Evolutionary conservation across 2,329 filamentous ascomycete genomes (phyloP).

Genomic region (Claviceps citrina): DNA sequence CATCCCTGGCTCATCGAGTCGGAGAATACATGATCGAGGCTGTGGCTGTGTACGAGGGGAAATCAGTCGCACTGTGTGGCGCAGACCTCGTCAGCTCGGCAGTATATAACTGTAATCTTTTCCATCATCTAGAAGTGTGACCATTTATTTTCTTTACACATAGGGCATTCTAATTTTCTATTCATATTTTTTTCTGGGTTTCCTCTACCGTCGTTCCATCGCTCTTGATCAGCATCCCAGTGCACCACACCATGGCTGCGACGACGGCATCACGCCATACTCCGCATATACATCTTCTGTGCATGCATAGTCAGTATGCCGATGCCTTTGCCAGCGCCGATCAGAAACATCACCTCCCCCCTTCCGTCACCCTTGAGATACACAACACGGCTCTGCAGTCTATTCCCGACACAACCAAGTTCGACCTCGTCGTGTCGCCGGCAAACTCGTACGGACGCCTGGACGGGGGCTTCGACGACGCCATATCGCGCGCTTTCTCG

Average conservation of each 20-base stretch:
- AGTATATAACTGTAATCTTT: no score
- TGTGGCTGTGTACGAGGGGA: no score
- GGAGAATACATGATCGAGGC: no score
- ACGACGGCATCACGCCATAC: neutral
- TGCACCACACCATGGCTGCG: neutral
- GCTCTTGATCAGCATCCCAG: no score
- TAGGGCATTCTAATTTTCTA: no score
- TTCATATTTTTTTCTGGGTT: no score
- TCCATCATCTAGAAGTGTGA: no score
- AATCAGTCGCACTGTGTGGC: no score
- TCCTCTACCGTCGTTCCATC: no score
- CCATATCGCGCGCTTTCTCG: slow-evolving; percentile 33
- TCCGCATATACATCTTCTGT: slow-evolving; percentile 9
- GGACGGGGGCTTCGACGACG: slow-evolving; percentile 40
- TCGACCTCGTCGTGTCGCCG: slow-evolving; percentile 36
- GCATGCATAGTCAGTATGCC: slow-evolving; percentile 14
- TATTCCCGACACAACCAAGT: slow-evolving; percentile 20
- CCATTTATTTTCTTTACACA: no score
- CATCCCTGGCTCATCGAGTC: no score
- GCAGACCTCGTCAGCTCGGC: no score
- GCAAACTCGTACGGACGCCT: slow-evolving; percentile 39
- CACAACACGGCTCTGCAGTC: slow-evolving; percentile 24
- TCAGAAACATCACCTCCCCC: slow-evolving; percentile 15
- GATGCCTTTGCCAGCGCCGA: slow-evolving; percentile 25
- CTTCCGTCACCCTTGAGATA: slow-evolving; percentile 17